Conservation (phyloP, 768 basidiomycete genomes). For the Rhodosporidiobolus odoratus region DNA sequence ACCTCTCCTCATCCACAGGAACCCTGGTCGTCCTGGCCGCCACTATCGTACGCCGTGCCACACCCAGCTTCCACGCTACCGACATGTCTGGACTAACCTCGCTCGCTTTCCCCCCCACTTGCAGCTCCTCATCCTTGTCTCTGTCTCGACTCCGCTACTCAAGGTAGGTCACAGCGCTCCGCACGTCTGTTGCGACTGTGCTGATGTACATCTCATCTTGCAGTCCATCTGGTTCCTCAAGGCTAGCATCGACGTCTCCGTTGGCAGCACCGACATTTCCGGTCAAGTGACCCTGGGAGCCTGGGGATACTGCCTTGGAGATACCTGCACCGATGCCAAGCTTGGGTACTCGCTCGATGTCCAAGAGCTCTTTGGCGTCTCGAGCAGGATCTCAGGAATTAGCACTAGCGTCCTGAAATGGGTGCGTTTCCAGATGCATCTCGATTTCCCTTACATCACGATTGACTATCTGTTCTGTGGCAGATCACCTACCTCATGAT, state of each 20-base stretch:
- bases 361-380: slow-evolving; percentile 69
- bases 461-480: background rate
- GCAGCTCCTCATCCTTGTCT: slow-evolving; percentile 69
- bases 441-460: background rate
- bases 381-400: slow-evolving; percentile 59
- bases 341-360: slow-evolving; percentile 90
- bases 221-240: slow-evolving; percentile 73
- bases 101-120: background rate
- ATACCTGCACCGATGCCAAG: slow-evolving; percentile 69
- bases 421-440: slow-evolving; percentile 43
- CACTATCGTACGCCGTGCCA: slow-evolving; percentile 15
- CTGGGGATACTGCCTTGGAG: slow-evolving; percentile 72
- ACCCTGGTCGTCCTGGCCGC: slow-evolving; percentile 33
- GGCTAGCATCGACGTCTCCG: slow-evolving; percentile 56
- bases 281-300: slow-evolving; percentile 79
- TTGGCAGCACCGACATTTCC: slow-evolving; percentile 44
- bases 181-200: no score
- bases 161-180: slow-evolving; percentile 49
- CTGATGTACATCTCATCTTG: no score
- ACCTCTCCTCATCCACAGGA: background rate
- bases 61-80: background rate
- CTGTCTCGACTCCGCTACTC: slow-evolving; percentile 83
- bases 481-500: slow-evolving; percentile 79
- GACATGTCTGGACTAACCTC: no score
- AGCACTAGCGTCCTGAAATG: slow-evolving; percentile 83